phyloP scores from a whole-genome alignment of 179 eudicot species.

The Heliamphora pulchella region DNA sequence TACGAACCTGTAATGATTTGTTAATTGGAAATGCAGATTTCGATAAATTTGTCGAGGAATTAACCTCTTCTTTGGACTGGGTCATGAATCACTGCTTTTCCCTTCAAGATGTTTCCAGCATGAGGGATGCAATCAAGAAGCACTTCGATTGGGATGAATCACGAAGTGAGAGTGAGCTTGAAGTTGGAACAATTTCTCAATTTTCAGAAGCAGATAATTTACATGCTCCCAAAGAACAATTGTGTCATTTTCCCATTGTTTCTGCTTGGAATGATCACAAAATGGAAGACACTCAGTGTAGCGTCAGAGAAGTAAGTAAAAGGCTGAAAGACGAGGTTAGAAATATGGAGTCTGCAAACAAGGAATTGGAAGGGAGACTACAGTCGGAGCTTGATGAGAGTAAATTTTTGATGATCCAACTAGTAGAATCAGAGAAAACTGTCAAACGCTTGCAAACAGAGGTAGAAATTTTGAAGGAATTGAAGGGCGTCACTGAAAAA shows the following conservation, averaged over 20 bases:
- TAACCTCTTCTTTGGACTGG: conserved; percentile 63
- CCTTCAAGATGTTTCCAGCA: conserved; percentile 64
- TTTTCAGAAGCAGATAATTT: conserved; percentile 25
- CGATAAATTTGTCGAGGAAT: conserved; percentile 41
- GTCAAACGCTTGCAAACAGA: conserved; percentile 33
- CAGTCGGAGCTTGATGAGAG: conserved; percentile 25
- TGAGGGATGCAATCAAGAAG: conserved; percentile 54
- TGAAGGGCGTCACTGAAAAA: conserved; percentile 32
- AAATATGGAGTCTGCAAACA: conserved; percentile 24
- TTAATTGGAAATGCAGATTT: conserved; percentile 41
- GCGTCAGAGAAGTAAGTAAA: conserved; percentile 22
- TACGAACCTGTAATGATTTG: conserved; percentile 44
- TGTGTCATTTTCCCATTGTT: conserved; percentile 13
- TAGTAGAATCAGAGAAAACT: conserved; percentile 33
- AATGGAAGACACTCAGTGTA: conserved; percentile 12
- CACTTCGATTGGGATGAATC: conserved; percentile 58
- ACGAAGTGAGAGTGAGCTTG: conserved; percentile 47
- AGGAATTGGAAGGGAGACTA: conserved; percentile 29
- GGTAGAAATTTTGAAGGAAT: conserved; percentile 32
- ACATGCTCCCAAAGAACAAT: conserved; percentile 19
- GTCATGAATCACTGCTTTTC: conserved; percentile 66
- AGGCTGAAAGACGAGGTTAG: conserved; percentile 22
- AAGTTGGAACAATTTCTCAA: conserved; percentile 22
- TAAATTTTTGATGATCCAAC: conserved; percentile 25
- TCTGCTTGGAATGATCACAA: conserved; percentile 25